Conservation (phyloP, 192 early-diverging fungal species). For the Jimgerdemannia lactiflua region DNA sequence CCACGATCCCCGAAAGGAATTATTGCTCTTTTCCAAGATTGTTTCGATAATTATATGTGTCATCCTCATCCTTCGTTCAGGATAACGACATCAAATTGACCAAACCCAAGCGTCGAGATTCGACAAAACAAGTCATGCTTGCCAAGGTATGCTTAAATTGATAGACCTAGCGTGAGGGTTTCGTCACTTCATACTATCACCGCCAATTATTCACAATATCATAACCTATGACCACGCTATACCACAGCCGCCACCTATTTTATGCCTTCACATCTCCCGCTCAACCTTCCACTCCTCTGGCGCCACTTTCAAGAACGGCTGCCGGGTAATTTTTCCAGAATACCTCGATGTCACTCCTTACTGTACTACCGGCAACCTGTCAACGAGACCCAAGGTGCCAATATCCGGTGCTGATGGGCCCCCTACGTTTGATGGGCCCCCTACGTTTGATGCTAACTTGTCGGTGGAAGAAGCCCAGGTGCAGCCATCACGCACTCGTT, state of each 20-base stretch:
- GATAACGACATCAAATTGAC: constrained; percentile 4
- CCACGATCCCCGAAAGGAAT: no score
- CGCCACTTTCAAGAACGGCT: constrained; percentile 75
- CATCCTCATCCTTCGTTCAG: constrained; percentile 14
- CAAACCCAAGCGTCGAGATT: constrained; percentile 38
- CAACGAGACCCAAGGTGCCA: constrained; percentile 52
- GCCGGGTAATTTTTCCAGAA: constrained; percentile 78
- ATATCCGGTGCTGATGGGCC: constrained; percentile 39
- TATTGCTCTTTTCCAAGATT: no score
- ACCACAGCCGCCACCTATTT: constrained; percentile 59
- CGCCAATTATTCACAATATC: no score
- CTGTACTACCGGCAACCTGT: constrained; percentile 56
- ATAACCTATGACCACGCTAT: no score
- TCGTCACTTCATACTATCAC: no score
- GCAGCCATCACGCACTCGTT: neutral
- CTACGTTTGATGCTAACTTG: no score
- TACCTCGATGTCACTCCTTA: constrained; percentile 72
- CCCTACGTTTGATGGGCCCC: neutral
- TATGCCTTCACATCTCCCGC: constrained; percentile 85
- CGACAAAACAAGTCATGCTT: constrained; percentile 78
- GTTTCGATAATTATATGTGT: no score
- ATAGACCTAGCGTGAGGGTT: no score
- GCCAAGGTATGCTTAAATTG: no score
- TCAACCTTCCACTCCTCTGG: constrained; percentile 73
- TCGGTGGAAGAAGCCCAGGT: neutral